Evolutionary conservation across 2,329 filamentous ascomycete genomes (phyloP).

Genomic region (Fusarium sp.): DNA sequence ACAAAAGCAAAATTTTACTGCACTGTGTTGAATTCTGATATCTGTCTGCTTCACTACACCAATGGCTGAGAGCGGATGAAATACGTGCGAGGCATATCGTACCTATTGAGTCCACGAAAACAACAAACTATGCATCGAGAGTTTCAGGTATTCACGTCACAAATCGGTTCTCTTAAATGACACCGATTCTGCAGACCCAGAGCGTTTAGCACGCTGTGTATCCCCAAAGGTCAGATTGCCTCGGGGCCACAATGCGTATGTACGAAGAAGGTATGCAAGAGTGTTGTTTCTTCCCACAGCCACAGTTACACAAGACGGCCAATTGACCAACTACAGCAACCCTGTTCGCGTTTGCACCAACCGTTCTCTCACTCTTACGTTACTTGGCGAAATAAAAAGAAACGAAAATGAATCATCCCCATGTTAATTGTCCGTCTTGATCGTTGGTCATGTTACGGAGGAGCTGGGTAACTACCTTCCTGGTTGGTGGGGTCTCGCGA

Average conservation of each 20-base stretch:
- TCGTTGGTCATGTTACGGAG: background rate
- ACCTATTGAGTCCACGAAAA: background rate
- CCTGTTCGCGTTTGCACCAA: background rate
- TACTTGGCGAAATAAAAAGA: background rate
- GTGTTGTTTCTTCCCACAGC: background rate
- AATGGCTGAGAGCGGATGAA: background rate
- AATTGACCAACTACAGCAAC: background rate
- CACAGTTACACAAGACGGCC: constrained; percentile 2
- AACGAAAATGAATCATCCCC: constrained; percentile 1
- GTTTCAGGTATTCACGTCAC: background rate
- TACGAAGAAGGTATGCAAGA: background rate
- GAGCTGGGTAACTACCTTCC: constrained; percentile 1
- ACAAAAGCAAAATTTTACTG: background rate
- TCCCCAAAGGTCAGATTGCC: background rate
- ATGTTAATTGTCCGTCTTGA: background rate
- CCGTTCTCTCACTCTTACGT: constrained; percentile 6
- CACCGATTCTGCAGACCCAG: constrained; percentile 5
- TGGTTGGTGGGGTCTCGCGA: constrained; percentile 9
- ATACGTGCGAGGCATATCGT: background rate
- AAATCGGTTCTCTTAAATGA: background rate
- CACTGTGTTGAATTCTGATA: background rate
- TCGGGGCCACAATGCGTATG: background rate
- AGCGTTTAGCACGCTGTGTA: constrained; percentile 1
- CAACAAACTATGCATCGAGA: background rate
- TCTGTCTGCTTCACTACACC: background rate